Evolutionary conservation across 2,329 filamentous ascomycete species (phyloP).

Genomic region (Colletotrichum liaoningense): DNA sequence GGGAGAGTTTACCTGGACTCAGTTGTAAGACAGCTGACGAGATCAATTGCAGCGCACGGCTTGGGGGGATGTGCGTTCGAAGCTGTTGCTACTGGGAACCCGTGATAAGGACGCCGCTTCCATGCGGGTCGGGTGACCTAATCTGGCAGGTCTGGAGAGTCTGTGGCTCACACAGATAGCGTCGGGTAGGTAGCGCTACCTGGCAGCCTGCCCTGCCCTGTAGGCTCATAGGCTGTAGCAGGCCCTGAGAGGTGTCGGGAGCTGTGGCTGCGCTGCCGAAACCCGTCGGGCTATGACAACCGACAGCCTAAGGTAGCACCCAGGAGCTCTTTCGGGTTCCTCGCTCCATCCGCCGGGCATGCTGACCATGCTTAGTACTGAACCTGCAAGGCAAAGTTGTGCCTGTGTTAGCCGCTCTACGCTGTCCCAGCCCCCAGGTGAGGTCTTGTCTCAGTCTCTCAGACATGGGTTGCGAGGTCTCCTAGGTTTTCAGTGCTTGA

Average conservation of each 20-base stretch:
- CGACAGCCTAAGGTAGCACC: not conserved
- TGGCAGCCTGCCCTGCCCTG: not conserved
- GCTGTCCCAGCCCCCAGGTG: not conserved
- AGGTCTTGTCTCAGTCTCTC: not conserved
- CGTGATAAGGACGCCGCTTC: slow-evolving; percentile 35
- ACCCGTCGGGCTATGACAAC: slow-evolving; percentile 27
- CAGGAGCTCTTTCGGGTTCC: slow-evolving; percentile 19
- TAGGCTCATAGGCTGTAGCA: no score
- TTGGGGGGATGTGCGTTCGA: slow-evolving; percentile 27
- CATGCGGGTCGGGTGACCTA: slow-evolving; percentile 36
- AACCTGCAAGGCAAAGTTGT: not conserved
- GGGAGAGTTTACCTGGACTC: slow-evolving; percentile 24
- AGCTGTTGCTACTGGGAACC: slow-evolving; percentile 34
- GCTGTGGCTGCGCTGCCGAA: slow-evolving; percentile 20
- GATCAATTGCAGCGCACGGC: slow-evolving; percentile 34
- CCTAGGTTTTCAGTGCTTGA: not conserved
- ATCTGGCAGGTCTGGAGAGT: slow-evolving; percentile 35
- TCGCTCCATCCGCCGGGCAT: not conserved
- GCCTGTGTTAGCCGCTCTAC: slow-evolving; percentile 1
- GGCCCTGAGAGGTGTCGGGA: not conserved
- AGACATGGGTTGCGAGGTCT: not conserved
- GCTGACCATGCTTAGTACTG: not conserved
- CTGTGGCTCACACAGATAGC: slow-evolving; percentile 32
- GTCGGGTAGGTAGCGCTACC: slow-evolving; percentile 2
- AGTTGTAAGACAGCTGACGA: slow-evolving; percentile 35